Percentiles rank a stretch among this genome's conserved stretches.
Conservation (phyloP, 1,284 basidiomycete species). For the Ustilago hordei region DNA sequence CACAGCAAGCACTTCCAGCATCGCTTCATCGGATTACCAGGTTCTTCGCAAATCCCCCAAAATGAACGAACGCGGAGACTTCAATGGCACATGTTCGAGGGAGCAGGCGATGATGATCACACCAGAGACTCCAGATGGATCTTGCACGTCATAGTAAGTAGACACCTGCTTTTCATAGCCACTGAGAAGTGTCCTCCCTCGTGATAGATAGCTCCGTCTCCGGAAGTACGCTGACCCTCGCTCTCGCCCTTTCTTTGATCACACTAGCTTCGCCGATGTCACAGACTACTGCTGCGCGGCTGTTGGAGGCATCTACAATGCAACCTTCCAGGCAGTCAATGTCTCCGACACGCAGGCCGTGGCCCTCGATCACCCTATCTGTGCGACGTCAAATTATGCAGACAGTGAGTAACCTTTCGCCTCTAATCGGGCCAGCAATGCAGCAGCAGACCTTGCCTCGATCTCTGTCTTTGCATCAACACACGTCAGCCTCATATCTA, state of each 20-base stretch:
- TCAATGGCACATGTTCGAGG: constrained; percentile 48
- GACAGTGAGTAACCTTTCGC: constrained; percentile 41
- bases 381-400: constrained; percentile 49
- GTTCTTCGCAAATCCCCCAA: constrained; percentile 34
- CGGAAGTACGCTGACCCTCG: not conserved
- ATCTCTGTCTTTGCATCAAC: no score
- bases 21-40: constrained; percentile 17
- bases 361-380: constrained; percentile 49
- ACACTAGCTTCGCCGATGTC: constrained; percentile 50
- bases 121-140: constrained; percentile 48
- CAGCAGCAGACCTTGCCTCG: no score
- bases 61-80: constrained; percentile 51
- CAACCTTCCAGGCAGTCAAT: constrained; percentile 32
- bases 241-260: not conserved
- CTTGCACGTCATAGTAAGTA: constrained; percentile 45
- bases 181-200: not conserved
- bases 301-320: constrained; percentile 51
- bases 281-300: constrained; percentile 61
- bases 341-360: constrained; percentile 33
- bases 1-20: constrained; percentile 12
- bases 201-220: not conserved
- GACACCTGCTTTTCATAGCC: not conserved
- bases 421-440: no score
- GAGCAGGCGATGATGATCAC: constrained; percentile 44
- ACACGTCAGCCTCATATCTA: not conserved